Conservation (phyloP, 768 basidiomycete species). For the Calocybe gangraenosa region DNA sequence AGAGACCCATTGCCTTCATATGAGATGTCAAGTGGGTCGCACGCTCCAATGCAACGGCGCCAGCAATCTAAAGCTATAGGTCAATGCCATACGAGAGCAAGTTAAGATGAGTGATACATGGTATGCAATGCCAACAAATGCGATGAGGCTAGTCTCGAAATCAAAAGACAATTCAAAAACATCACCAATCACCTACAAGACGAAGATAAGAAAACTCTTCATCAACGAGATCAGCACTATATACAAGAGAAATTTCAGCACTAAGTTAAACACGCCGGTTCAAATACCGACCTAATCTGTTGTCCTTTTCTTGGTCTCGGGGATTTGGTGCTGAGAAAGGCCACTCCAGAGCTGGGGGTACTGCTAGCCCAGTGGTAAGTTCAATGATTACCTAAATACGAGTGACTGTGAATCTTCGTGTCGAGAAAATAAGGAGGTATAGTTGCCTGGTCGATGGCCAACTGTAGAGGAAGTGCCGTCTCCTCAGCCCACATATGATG, state of each 20-base stretch:
- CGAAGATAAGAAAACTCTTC: constrained; percentile 37
- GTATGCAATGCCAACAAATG: constrained; percentile 57
- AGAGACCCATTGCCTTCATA: constrained; percentile 61
- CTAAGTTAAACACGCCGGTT: too few relatives aligned
- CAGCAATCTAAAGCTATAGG: constrained; percentile 23
- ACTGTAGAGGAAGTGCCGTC: constrained; percentile 53
- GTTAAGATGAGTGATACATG: constrained; percentile 33
- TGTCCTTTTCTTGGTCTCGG: constrained; percentile 37
- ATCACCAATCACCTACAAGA: constrained; percentile 37
- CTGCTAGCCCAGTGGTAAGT: constrained; percentile 41
- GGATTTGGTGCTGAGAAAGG: constrained; percentile 54
- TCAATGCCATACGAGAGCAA: not conserved
- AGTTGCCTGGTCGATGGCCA: constrained; percentile 52
- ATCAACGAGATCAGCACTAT: not conserved
- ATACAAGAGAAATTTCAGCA: too few relatives aligned
- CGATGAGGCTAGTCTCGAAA: constrained; percentile 51
- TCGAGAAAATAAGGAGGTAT: constrained; percentile 8
- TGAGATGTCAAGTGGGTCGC: constrained; percentile 50
- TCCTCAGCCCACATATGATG: constrained; percentile 52
- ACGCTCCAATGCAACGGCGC: constrained; percentile 49
- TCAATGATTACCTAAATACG: constrained; percentile 49
- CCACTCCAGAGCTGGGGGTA: constrained; percentile 51
- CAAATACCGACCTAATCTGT: constrained; percentile 39
- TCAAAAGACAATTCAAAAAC: not conserved
- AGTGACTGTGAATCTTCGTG: not conserved